Evolutionary conservation across 192 early-diverging fungal genomes (phyloP).

Genomic region (Coemansia sp.): DNA sequence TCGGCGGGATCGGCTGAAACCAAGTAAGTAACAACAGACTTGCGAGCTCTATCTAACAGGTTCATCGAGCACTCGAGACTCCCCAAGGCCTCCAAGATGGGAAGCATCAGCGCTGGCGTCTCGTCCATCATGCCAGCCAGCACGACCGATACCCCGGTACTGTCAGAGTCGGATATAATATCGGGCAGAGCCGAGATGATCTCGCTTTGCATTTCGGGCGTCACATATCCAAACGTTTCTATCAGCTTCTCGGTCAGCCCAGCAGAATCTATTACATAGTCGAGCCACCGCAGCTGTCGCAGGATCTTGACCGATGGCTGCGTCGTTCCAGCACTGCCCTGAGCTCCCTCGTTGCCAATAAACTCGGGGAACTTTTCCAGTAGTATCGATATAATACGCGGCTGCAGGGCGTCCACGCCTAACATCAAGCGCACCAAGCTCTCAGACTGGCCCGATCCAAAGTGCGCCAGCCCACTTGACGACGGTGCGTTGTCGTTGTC

Average conservation of each 20-base stretch:
- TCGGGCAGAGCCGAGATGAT: conserved; percentile 76
- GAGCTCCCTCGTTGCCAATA: conserved; percentile 54
- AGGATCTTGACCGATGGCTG: conserved; percentile 65
- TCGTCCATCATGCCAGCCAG: conserved; percentile 66
- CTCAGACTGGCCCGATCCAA: conserved; percentile 32
- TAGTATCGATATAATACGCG: conserved; percentile 57
- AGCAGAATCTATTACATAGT: conserved; percentile 69
- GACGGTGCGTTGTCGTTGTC: background rate
- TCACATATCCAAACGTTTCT: conserved; percentile 68
- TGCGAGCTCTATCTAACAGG: conserved; percentile 57
- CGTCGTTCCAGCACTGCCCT: conserved; percentile 28
- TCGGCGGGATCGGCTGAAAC: conserved; percentile 72
- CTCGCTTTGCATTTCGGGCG: conserved; percentile 71
- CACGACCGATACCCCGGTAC: conserved; percentile 63
- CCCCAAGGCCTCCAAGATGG: conserved; percentile 73
- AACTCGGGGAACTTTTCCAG: conserved; percentile 69
- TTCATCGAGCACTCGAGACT: conserved; percentile 60
- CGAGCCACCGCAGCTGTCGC: conserved; percentile 78
- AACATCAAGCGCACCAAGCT: conserved; percentile 67
- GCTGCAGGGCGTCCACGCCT: conserved; percentile 64
- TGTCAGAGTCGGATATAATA: conserved; percentile 75
- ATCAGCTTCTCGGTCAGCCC: conserved; percentile 65
- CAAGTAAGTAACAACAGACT: conserved; percentile 63
- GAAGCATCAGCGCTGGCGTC: conserved; percentile 64
- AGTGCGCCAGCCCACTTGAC: background rate